Base-by-base conservation (phyloP, 352 stramenopile species). In the Hyaloperonospora brassicae region DNA sequence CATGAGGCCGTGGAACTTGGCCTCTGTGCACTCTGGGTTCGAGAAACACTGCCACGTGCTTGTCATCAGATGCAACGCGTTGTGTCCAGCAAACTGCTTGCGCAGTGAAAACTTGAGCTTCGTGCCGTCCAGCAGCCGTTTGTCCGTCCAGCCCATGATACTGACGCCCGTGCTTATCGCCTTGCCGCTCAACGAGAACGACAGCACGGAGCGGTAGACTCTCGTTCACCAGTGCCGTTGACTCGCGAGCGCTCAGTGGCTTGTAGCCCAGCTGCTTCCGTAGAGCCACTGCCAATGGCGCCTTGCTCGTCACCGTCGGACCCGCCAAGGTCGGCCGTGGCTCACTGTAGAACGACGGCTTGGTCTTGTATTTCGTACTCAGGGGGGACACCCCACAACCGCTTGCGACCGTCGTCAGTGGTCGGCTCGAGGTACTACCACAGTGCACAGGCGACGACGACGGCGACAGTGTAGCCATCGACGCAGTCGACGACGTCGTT, bases 31-130 rank as follows among this genome's bases (percentile, higher is more conserved):
- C 10, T 59, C 55, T 0, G 76, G 73, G 48, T 89, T 76, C 22
- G 79, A 86, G 25, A 89, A 72, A 54, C 79, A 89, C 57, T 83
- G 66, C 76, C 76, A 89, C 31, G 79, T 89, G 35, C 57, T 71
- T 0, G 61, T 64, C 76, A 87, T 83, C 1, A 89, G 50, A 11
- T 69, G 57, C 46, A 66, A 45, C 0, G 71, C 61, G 40, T 67
- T 76, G 11, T 63, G 56, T 25, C 68, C 63, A 7, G 56, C 44
- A 46, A 86, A 89, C 5, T 50, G 48, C 55, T 89, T 89, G 47
- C 76, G 67, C 27, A 89, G 54, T 30, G 79, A 86, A 43, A 89
- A 89, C 23, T 81, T 82, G 48, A 87, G 63, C 5, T 55, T 66
- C 9, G 76, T 73, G 23, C 51, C 66, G 30, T 86, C 74, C 25